A percentile compares a stretch with the other conserved stretches of the same genome.
These are phyloP conservation scores for Cytospora paraplurivora DNA, from an alignment of 2,329 filamentous ascomycete genomes.

Conservation along the genomic window DNA sequence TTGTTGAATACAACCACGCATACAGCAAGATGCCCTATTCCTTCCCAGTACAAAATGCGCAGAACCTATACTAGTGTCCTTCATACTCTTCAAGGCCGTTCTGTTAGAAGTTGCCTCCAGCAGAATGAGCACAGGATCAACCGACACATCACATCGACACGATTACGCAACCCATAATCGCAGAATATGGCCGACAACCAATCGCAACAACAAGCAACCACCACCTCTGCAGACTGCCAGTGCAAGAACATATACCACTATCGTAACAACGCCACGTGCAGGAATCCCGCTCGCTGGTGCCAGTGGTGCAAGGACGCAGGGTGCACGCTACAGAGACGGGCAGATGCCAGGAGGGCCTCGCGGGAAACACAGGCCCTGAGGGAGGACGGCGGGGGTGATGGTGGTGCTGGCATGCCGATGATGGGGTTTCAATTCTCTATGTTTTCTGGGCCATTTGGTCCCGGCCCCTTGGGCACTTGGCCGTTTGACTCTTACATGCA, in stretches of 20 bases:
- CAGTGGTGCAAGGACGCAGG: constrained; percentile 12
- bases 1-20: too few species aligned
- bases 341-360: neutral
- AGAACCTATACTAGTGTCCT: neutral
- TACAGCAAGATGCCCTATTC: too few species aligned
- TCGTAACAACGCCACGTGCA: neutral
- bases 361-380: neutral
- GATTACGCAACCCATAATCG: neutral
- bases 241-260: constrained; percentile 9
- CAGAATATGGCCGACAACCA: constrained; percentile 8
- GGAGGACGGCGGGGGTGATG: neutral
- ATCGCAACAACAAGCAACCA: neutral
- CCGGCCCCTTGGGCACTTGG: too few species aligned
- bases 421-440: neutral
- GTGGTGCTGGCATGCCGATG: too few species aligned
- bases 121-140: neutral
- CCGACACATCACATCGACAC: neutral
- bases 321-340: constrained; percentile 3
- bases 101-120: neutral
- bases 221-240: constrained; percentile 3
- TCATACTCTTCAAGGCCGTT: too few species aligned
- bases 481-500: neutral
- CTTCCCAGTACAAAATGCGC: too few species aligned
- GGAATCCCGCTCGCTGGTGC: constrained; percentile 12
- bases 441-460: neutral